Evolutionary conservation across 108 stramenopile species (phyloP).

Genomic region (Chaetoceros muelleri): DNA sequence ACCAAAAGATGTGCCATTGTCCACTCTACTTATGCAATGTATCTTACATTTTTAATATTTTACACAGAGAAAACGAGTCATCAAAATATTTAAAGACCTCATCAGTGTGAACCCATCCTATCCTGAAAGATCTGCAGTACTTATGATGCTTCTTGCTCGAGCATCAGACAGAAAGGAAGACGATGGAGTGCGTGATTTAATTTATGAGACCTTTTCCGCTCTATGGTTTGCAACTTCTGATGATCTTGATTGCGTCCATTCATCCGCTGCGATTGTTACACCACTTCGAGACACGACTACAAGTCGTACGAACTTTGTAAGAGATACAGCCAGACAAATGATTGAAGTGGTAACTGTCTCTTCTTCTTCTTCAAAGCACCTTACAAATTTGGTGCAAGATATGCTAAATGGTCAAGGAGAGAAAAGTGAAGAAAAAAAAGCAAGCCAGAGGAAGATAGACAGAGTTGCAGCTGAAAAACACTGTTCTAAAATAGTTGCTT

Average conservation of each 20-base stretch:
- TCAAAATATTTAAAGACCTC: conserved; percentile 76
- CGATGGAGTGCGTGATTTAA: conserved; percentile 83
- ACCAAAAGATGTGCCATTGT: not conserved
- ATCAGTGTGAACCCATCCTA: conserved; percentile 71
- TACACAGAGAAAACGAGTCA: conserved; percentile 36
- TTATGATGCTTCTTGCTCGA: conserved; percentile 58
- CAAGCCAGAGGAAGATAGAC: conserved; percentile 39
- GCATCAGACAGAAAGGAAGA: conserved; percentile 89
- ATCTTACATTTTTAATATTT: not conserved
- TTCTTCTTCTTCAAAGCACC: conserved; percentile 19
- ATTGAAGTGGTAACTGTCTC: conserved; percentile 65
- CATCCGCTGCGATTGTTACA: not conserved
- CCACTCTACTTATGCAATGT: not conserved
- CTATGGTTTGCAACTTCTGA: conserved; percentile 49
- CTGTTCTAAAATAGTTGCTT: conserved; percentile 52
- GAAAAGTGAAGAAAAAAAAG: conserved; percentile 36
- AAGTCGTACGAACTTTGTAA: too few species aligned
- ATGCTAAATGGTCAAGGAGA: conserved; percentile 58
- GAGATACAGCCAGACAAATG: conserved; percentile 77
- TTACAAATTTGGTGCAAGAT: conserved; percentile 65
- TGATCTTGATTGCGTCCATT: not conserved
- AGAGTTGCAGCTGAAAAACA: conserved; percentile 33
- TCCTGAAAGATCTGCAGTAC: conserved; percentile 59
- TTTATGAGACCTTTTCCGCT: conserved; percentile 77
- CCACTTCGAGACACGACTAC: too few species aligned